These are phyloP conservation scores for Penicillium sp. DNA, from an alignment of 2,329 filamentous ascomycete species.

Conservation along the genomic window DNA sequence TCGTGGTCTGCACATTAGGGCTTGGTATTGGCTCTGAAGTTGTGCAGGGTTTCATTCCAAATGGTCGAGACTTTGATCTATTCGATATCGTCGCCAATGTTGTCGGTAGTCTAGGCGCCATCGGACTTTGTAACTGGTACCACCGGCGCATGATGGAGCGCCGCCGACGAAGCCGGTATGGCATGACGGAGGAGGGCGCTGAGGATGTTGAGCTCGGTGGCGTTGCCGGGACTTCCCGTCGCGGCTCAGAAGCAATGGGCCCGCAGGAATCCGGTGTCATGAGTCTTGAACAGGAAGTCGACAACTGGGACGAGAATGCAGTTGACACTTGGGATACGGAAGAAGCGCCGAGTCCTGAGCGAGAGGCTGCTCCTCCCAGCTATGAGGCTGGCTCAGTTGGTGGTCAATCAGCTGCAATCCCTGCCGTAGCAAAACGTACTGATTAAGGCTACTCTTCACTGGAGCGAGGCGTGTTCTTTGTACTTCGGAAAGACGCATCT, in stretches of 20 bases:
- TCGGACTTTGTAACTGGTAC: constrained; percentile 78
- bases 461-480: background rate
- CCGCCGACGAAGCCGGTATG: constrained; percentile 63
- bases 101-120: constrained; percentile 61
- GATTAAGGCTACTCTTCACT: constrained; percentile 19
- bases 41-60: constrained; percentile 57
- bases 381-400: constrained; percentile 14
- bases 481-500: background rate
- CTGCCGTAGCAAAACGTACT: constrained; percentile 25
- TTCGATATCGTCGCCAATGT: constrained; percentile 85
- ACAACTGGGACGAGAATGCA: constrained; percentile 87
- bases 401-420: constrained; percentile 16
- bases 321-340: constrained; percentile 59
- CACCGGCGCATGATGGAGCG: constrained; percentile 92
- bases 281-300: constrained; percentile 69
- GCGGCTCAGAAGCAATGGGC: constrained; percentile 29
- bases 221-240: constrained; percentile 38
- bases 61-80: constrained; percentile 63
- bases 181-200: constrained; percentile 50
- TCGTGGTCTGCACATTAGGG: constrained; percentile 65
- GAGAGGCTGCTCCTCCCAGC: constrained; percentile 12
- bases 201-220: constrained; percentile 66
- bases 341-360: constrained; percentile 33
- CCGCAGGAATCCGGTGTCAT: constrained; percentile 59
- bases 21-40: constrained; percentile 51